A percentile compares a stretch with the other conserved stretches of the same genome.
phyloP scores from a whole-genome alignment of 306 rosid species.

The Mucuna pruriens region DNA sequence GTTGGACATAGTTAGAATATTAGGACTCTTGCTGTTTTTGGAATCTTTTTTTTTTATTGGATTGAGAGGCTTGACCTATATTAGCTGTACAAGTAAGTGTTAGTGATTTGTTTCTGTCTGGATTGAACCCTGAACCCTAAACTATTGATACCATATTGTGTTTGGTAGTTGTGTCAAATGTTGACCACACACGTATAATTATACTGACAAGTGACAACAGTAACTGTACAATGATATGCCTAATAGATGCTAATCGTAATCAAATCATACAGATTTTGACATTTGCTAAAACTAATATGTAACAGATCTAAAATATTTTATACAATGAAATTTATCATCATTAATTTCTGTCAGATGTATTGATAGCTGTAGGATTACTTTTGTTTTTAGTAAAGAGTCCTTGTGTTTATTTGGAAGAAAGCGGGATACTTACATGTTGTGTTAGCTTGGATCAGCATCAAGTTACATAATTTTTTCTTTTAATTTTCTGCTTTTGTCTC shows the following conservation, averaged over 20 bases:
- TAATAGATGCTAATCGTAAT: background rate
- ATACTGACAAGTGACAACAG: background rate
- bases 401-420: conserved; percentile 18
- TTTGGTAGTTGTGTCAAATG: background rate
- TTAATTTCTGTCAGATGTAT: background rate
- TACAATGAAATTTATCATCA: background rate
- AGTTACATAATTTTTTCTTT: conserved; percentile 13
- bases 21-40: background rate
- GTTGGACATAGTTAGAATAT: background rate
- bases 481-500: background rate
- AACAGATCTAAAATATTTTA: background rate
- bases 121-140: background rate
- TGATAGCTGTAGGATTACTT: background rate
- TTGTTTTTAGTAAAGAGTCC: background rate
- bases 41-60: background rate
- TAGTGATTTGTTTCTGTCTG: background rate
- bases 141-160: background rate
- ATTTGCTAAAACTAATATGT: background rate
- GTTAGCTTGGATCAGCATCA: conserved; percentile 21
- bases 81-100: background rate
- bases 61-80: background rate
- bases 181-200: background rate
- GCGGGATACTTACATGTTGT: background rate
- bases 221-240: background rate
- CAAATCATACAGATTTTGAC: background rate